Evolutionary conservation across 306 rosid species (phyloP), one percentile per base, ranked within the genome.

Genomic region (Urtica urens): DNA sequence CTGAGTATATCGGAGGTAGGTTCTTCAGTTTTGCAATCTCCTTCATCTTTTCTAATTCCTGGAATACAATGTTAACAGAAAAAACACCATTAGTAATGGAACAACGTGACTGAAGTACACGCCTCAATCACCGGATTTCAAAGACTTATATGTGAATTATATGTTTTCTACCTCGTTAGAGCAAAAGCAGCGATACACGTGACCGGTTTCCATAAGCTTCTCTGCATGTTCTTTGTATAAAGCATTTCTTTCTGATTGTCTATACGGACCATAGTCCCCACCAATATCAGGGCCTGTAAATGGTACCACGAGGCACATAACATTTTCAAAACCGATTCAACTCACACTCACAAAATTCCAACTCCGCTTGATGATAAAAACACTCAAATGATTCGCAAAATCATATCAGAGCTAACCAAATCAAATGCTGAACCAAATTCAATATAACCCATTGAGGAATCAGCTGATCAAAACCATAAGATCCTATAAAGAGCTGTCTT

Each of bases 41-140:
- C 86, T 85, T 92, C 99, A 82, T 92, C 67, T 72, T 77, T 63
- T 85, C 96, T 15, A 90, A 69, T 55, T 90, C 99, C 99, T 90
- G 56, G 38, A 16, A 42, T 59, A 24, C 23, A 25, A 51, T 45
- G 19, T 31, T 25, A 45, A 35, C 59, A 59, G 20, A 15, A 10
- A 33, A 41, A 31, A 33, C 14, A 57, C 4, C 16, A 24, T 23
- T 21, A 14, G 33, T 35, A 25, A 24, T n/a, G n/a, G n/a, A 47
- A 24, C 19, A 11, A 13, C 26, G 3, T 6, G 34, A n/a, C n/a
- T n/a, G n/a, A n/a, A n/a, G n/a, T n/a, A n/a, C n/a, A n/a, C n/a
- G n/a, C n/a, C n/a, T n/a, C n/a, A n/a, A n/a, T n/a, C n/a, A n/a
- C n/a, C n/a, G n/a, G n/a, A n/a, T n/a, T n/a, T n/a, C n/a, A n/a